Evolutionary conservation across 2,329 filamentous ascomycete species (phyloP).

Genomic region (Aspergillus hortae): DNA sequence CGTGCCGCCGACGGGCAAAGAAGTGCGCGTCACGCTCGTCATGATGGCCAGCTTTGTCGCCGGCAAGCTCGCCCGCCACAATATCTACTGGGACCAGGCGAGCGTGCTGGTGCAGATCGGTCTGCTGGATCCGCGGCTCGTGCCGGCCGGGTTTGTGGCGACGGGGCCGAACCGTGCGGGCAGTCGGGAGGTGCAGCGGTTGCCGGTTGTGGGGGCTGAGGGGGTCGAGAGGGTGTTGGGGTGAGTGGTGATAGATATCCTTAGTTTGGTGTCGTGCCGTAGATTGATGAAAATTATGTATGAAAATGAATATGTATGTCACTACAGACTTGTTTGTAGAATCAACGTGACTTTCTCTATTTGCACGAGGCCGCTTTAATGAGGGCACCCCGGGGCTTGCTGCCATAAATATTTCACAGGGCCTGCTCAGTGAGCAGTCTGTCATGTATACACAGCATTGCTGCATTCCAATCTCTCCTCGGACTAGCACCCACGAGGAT

Average conservation of each 20-base stretch:
- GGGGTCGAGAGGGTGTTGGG: constrained; percentile 21
- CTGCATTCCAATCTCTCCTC: too few species aligned
- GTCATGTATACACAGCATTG: too few species aligned
- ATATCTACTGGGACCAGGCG: constrained; percentile 62
- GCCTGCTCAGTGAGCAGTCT: too few species aligned
- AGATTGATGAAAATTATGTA: too few species aligned
- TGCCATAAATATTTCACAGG: too few species aligned
- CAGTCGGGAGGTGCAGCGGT: constrained; percentile 21
- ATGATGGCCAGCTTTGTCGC: constrained; percentile 44
- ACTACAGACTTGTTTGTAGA: too few species aligned
- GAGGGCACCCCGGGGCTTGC: too few species aligned
- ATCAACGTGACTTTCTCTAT: too few species aligned
- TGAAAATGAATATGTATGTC: too few species aligned
- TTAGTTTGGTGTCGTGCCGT: too few species aligned
- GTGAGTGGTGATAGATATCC: not conserved
- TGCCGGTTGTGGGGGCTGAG: constrained; percentile 36
- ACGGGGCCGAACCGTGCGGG: constrained; percentile 26
- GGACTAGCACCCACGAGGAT: too few species aligned
- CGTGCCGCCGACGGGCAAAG: constrained; percentile 51
- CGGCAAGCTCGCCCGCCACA: constrained; percentile 44
- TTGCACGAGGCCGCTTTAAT: too few species aligned
- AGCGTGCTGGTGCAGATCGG: constrained; percentile 59
- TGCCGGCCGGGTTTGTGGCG: constrained; percentile 45
- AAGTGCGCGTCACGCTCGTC: constrained; percentile 53
- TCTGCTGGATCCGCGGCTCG: constrained; percentile 51